Evolutionary conservation across 192 early-diverging fungal genomes (phyloP), one percentile per base, ranked within the genome.

Genomic region (Gigaspora rosea): DNA sequence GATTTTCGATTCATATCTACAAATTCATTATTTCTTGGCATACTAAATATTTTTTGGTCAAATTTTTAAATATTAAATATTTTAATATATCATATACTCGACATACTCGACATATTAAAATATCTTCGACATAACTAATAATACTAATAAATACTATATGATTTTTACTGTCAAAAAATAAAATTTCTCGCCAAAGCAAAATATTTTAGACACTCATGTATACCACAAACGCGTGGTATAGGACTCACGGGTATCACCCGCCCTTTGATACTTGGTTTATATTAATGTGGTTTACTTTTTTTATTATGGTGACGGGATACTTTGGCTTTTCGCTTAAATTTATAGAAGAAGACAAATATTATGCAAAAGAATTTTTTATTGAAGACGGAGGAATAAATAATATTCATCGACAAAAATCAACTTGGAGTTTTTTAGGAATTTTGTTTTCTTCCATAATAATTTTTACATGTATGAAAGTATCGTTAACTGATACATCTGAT

Each of bases 401-500:
- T 46, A 16, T 66, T 41, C 58, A 74, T 7, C 36, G 54, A 36
- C 20, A 36, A 35, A 56, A 32, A 15, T 61, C 54, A 48, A 61
- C 58, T 41, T 74, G 72, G 72, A 62, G 18, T 32, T 47, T 57
- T 58, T 13, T 74, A 8, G 57, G 33, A 61, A 61, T 74, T 9
- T 18, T 74, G 13, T 48, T 74, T 74, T 18, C 46, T 49, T 48
- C 48, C 27, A 32, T 74, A 33, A 22, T 16, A 61, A 58, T 48
- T 22, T 41, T 74, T 49, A 58, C 57, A 3, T 61, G 72, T 47
- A 20, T 74, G 12, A 74, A 61, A 48, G 15, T 54, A 15, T 74
- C 72, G 0, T 74, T 74, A 32, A 74, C 72, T 22, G 72, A 74
- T 58, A 74, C 72, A 57, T 8, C 12, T 48, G 72, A 74, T 74